Conservation (phyloP, 1,284 basidiomycete genomes). For the Paramarasmius palmivorus region DNA sequence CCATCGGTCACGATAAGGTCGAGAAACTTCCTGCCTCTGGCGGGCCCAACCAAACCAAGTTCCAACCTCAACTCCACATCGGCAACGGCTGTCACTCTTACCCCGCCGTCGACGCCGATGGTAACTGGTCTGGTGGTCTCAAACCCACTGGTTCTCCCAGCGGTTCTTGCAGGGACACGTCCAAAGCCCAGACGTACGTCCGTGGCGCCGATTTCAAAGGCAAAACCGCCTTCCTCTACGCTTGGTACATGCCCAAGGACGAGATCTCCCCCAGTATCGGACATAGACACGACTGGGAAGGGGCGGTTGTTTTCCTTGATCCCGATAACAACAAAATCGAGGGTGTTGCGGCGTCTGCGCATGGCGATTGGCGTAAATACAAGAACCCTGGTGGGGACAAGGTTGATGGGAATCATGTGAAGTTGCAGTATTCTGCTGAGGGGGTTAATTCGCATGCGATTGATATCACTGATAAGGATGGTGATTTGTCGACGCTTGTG, state of each 20-base stretch:
- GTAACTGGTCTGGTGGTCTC: constrained; percentile 10
- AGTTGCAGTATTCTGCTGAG: no score
- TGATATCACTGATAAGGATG: no score
- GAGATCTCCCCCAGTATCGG: constrained; percentile 6
- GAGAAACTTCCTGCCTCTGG: no score
- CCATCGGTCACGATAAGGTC: no score
- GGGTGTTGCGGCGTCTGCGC: constrained; percentile 11
- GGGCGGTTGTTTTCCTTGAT: constrained; percentile 8
- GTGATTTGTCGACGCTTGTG: no score
- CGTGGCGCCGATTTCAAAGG: constrained; percentile 10
- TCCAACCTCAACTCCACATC: constrained; percentile 11
- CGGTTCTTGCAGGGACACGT: constrained; percentile 7
- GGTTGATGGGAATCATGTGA: no score
- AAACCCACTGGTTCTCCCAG: constrained; percentile 7
- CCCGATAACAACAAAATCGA: constrained; percentile 12
- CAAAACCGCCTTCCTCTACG: constrained; percentile 3
- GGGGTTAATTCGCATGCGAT: no score
- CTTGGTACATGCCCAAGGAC: constrained; percentile 16
- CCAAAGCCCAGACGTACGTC: constrained; percentile 12
- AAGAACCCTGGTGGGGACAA: no score
- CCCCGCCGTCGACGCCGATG: constrained; percentile 12
- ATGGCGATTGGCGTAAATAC: constrained; percentile 6
- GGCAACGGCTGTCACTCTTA: constrained; percentile 14
- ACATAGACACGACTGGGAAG: constrained; percentile 14
- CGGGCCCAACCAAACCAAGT: not conserved